Conservation (phyloP, 2,329 filamentous ascomycete genomes). For the Penicillium sclerotiorum region DNA sequence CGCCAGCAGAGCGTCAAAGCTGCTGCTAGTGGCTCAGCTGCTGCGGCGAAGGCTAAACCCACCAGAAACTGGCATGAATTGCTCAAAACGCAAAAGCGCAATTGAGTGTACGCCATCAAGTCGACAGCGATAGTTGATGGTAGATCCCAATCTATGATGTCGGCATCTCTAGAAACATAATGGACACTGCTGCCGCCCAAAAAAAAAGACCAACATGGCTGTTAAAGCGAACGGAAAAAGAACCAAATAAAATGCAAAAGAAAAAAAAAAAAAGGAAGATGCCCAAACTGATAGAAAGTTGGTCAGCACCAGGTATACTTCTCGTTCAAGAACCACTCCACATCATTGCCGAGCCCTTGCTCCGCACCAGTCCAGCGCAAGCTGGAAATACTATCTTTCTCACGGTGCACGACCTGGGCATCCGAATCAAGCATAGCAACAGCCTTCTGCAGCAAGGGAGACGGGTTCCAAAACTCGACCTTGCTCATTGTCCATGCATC, state of each 20-base stretch:
- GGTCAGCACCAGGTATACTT: constrained; percentile 54
- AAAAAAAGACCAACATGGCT: constrained; percentile 3
- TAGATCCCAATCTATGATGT: constrained; percentile 19
- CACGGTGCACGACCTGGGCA: constrained; percentile 46
- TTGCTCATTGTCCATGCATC: constrained; percentile 68
- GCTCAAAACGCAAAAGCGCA: constrained; percentile 40
- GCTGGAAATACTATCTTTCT: constrained; percentile 50
- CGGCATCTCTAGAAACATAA: constrained; percentile 20
- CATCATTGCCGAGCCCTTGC: constrained; percentile 38
- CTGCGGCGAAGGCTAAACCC: constrained; percentile 34
- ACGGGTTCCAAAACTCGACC: constrained; percentile 84
- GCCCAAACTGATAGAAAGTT: constrained; percentile 6
- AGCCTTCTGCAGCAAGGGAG: constrained; percentile 52
- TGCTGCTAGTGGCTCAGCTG: constrained; percentile 24
- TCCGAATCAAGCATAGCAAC: constrained; percentile 42
- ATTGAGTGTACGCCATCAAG: constrained; percentile 22
- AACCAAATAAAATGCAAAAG: constrained; percentile 3
- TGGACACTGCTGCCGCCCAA: constrained; percentile 19
- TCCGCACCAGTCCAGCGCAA: constrained; percentile 50
- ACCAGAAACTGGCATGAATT: constrained; percentile 49
- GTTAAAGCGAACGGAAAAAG: background rate
- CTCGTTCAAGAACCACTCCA: constrained; percentile 53
- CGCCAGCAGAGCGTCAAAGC: constrained; percentile 32
- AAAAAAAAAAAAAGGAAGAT: constrained; percentile 10
- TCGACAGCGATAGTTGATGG: constrained; percentile 5